These are phyloP conservation scores for Acephala macrosclerotiorum DNA, from an alignment of 2,329 filamentous ascomycete genomes.

Conservation along the genomic window DNA sequence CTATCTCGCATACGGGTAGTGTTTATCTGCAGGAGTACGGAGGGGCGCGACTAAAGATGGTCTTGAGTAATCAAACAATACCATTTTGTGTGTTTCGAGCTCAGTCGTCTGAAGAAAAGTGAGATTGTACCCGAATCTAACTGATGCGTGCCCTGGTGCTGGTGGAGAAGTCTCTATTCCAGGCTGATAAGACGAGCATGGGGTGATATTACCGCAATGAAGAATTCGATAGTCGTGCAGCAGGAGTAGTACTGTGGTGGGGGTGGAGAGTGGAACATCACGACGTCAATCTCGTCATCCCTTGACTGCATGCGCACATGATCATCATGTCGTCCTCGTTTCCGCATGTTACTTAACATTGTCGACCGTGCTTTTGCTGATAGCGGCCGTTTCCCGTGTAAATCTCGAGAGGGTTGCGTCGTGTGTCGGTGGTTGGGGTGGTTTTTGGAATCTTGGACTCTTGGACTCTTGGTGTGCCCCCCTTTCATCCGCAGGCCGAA, in stretches of 20 bases:
- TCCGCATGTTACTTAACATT: background rate
- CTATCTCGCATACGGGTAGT: constrained; percentile 9
- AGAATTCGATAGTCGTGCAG: constrained; percentile 6
- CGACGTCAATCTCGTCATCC: constrained; percentile 9
- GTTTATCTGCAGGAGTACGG: background rate
- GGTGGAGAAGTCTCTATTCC: background rate
- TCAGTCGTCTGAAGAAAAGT: background rate
- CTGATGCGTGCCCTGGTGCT: background rate
- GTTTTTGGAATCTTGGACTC: background rate
- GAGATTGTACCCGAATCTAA: constrained; percentile 2
- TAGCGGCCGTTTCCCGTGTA: background rate
- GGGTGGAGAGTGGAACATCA: constrained; percentile 6
- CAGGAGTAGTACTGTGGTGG: background rate
- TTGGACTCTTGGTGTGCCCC: background rate
- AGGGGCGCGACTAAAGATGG: background rate
- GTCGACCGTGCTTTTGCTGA: constrained; percentile 10
- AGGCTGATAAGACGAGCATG: constrained; percentile 2
- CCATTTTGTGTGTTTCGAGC: background rate
- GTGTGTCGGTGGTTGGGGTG: background rate
- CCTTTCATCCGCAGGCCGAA: constrained; percentile 9
- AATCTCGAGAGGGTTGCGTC: background rate
- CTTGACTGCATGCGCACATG: constrained; percentile 9
- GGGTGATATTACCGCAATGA: background rate
- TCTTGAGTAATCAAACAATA: background rate
- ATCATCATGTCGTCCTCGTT: background rate